Base-by-base conservation (phyloP, 768 basidiomycete species). In the Obba rivulosa region DNA sequence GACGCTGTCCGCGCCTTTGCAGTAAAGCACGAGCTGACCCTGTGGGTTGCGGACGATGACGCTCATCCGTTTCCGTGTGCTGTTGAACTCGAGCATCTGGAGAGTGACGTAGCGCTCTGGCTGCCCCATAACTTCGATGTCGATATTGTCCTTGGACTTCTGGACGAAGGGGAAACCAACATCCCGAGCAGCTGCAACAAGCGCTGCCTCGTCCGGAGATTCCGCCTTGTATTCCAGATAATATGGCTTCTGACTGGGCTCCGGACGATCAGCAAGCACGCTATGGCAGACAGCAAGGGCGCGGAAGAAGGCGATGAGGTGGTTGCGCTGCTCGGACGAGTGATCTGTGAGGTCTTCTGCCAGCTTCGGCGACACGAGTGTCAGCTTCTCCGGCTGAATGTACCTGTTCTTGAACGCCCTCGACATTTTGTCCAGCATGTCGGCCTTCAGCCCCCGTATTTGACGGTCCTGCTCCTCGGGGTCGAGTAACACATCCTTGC, bases 1-100 rank as follows among this genome's bases (percentile, higher is more conserved):
- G 59, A 98, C 92, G 56, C 83, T 87, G 66, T 98, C 95, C 13
- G 95, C 95, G n/a, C 95, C 95, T 67, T 97, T 98, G 78, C 85
- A 88, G 62, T 93, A 95, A 50, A 97, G 68, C 22, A 93, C 71
- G 51, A 96, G 70, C 57, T 75, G 73, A 16, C 92, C 91, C 48
- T 92, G 87, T 0, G 95, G 90, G 44, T 78, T 78, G 22, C 95
- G 87, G 38, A 92, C 81, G 50, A 97, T 69, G 39, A 92, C 88
- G 62, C 88, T 93, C 95, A 98, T 98, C 49, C 95, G 77, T 71
- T 98, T 99, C 53, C 95, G 74, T 40, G 92, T 83, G 58, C 84
- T 87, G 72, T 87, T 94, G 76, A 99, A 99, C 63, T 97, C 95
- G 59, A 98, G 75, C 56, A 87, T 72, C 63, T 87, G 83, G 21